phyloP scores from a whole-genome alignment of 345 rosid species.

The Eucalyptus guilfoylei region DNA sequence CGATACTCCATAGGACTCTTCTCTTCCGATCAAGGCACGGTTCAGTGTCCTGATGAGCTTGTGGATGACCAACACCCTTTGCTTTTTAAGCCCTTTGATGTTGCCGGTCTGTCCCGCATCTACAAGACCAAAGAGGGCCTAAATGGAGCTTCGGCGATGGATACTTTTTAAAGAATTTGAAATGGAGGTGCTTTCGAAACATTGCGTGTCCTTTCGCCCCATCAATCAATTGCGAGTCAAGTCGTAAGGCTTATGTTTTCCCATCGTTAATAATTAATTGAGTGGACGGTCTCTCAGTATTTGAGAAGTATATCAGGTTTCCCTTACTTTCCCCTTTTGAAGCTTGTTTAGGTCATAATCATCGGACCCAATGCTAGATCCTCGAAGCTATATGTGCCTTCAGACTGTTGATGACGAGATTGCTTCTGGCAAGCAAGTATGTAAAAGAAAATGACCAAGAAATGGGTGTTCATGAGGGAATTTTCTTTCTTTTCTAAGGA shows the following conservation, averaged over 20 bases:
- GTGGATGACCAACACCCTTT: constrained; percentile 18
- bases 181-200: not conserved
- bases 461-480: not conserved
- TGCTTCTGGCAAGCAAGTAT: not conserved
- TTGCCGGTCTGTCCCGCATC: not conserved
- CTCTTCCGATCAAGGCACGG: not conserved
- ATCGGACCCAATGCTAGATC: not conserved
- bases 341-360: not conserved
- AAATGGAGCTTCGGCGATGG: not conserved
- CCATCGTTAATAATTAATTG: not conserved
- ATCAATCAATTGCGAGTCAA: not conserved
- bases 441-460: not conserved
- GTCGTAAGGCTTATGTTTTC: not conserved
- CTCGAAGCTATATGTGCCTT: not conserved
- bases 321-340: not conserved
- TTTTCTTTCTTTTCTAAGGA: not conserved
- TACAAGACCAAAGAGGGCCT: not conserved
- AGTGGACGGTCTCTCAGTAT: not conserved
- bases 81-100: constrained; percentile 17
- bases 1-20: constrained; percentile 12
- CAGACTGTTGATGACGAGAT: not conserved
- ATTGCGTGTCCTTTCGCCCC: not conserved
- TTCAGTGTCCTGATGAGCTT: constrained; percentile 8
- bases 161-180: not conserved
- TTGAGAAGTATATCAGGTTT: not conserved